A percentile compares a stretch with the other conserved stretches of the same genome.
Conservation (phyloP, 257 asterid species). For the Leptodermis oblonga region DNA sequence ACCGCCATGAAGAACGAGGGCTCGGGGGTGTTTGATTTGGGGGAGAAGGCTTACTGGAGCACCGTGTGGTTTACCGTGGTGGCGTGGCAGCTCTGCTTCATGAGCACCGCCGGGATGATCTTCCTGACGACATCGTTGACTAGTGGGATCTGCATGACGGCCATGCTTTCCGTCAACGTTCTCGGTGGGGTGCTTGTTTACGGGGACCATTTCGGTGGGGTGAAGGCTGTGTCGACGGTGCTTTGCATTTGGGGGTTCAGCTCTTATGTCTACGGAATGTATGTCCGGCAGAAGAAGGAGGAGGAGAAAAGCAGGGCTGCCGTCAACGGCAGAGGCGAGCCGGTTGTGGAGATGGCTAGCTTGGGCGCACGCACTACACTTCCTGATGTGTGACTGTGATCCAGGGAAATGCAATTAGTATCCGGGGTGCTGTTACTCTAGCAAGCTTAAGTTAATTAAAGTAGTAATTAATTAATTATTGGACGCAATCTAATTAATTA, state of each 20-base stretch:
- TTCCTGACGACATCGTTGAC: constrained; percentile 68
- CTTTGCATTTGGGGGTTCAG: constrained; percentile 68
- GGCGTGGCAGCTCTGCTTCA: constrained; percentile 63
- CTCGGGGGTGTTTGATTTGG: constrained; percentile 36
- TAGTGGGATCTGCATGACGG: constrained; percentile 74
- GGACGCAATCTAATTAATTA: too few relatives aligned
- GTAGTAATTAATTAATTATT: too few relatives aligned
- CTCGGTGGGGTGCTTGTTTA: constrained; percentile 54
- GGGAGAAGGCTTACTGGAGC: constrained; percentile 44
- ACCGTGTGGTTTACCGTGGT: constrained; percentile 32
- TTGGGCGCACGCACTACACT: background rate
- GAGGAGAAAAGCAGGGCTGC: constrained; percentile 1
- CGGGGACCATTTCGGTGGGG: constrained; percentile 51
- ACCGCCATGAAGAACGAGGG: constrained; percentile 40
- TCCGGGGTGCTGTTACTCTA: too few relatives aligned
- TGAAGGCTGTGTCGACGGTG: constrained; percentile 49
- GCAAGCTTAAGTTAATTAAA: too few relatives aligned
- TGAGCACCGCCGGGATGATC: constrained; percentile 83
- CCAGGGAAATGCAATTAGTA: background rate
- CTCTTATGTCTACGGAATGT: constrained; percentile 56
- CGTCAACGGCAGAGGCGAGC: background rate
- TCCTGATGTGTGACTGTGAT: constrained; percentile 3
- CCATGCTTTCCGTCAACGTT: constrained; percentile 51
- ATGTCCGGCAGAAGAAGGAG: constrained; percentile 12
- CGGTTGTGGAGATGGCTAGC: constrained; percentile 20